These are phyloP conservation scores for Anisodus tanguticus DNA, from an alignment of 257 asterid genomes.

Conservation along the genomic window DNA sequence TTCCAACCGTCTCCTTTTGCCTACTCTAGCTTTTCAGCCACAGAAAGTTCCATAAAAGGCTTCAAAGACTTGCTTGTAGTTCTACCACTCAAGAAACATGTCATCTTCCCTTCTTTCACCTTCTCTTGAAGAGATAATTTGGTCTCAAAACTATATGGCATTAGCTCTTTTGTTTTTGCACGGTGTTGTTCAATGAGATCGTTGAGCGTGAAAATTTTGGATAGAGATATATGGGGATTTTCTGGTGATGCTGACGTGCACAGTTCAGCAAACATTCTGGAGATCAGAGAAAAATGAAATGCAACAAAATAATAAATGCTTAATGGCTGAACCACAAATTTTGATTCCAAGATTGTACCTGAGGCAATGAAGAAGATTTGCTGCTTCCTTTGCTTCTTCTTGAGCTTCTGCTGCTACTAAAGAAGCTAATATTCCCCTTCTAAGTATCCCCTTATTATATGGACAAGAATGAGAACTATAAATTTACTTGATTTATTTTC, in stretches of 20 bases:
- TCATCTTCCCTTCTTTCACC: constrained; percentile 48
- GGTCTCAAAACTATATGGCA: constrained; percentile 36
- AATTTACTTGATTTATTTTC: not conserved
- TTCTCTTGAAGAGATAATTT: constrained; percentile 48
- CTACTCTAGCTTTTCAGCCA: constrained; percentile 72
- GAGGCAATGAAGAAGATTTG: constrained; percentile 74
- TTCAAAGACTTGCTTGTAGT: constrained; percentile 38
- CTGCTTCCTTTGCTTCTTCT: constrained; percentile 71
- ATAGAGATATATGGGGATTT: constrained; percentile 55
- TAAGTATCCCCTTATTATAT: constrained; percentile 56
- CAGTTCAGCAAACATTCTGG: constrained; percentile 78
- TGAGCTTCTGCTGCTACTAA: constrained; percentile 82
- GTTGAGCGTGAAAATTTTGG: constrained; percentile 72
- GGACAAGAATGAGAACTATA: constrained; percentile 20
- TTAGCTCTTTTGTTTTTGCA: constrained; percentile 45
- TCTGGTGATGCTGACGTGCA: constrained; percentile 73
- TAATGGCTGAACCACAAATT: not conserved
- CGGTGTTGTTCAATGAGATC: constrained; percentile 67
- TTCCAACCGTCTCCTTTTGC: constrained; percentile 58
- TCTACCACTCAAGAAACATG: constrained; percentile 36
- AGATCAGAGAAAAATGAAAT: constrained; percentile 23
- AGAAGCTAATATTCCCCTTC: constrained; percentile 72
- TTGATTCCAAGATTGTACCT: constrained; percentile 46
- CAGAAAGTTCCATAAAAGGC: constrained; percentile 42
- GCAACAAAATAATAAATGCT: not conserved